Evolutionary conservation across 805 yeast species (phyloP), one percentile per base, ranked within the genome.

Genomic region (Scheffersomyces lignosus): DNA sequence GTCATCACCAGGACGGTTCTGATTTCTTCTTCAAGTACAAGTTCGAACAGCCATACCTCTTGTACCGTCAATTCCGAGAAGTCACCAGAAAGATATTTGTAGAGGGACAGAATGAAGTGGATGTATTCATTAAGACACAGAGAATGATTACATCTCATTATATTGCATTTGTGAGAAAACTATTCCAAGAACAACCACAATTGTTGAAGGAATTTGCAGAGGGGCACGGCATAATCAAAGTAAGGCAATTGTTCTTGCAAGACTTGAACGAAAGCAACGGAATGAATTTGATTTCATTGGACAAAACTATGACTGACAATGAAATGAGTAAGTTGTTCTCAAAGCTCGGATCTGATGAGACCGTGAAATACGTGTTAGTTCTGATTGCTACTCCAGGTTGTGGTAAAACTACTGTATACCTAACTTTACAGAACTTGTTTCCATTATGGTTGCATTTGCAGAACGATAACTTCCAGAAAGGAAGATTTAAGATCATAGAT

Each of bases 361-460:
- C 59, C 1, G 65, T 70, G 3, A 81, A 81, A 47, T 83, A 78
- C 53, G 73, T 87, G 0, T 51, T 93, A 3, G 76, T 88, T 1
- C 91, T 98, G 0, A 78, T 90, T 3, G 89, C 97, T 0, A 88
- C 96, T 0, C 77, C 91, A 35, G 98, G 98, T 0, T 87, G 96
- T 60, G 99, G 99, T 5, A 93, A 93, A 55, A 89, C 97, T 0
- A 88, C 97, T 0, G 76, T 86, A 0, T 78, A 86, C 4, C 55
- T 77, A 24, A 80, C 90, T 0, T 64, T 93, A 27, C 43, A 51
- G 0, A 52, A 69, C 7, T 57, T 90, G 7, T 81, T 68, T 37
- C 54, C 64, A 0, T 38, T 41, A 3, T 83, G 95, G 83, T 82
- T 76, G 0, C 85, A 82, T 48, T 69, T 86, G 8, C 96, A 88